A percentile compares a stretch with the other conserved stretches of the same genome.
phyloP scores from a whole-genome alignment of 352 stramenopile species.

The Phytopythium boreale region DNA sequence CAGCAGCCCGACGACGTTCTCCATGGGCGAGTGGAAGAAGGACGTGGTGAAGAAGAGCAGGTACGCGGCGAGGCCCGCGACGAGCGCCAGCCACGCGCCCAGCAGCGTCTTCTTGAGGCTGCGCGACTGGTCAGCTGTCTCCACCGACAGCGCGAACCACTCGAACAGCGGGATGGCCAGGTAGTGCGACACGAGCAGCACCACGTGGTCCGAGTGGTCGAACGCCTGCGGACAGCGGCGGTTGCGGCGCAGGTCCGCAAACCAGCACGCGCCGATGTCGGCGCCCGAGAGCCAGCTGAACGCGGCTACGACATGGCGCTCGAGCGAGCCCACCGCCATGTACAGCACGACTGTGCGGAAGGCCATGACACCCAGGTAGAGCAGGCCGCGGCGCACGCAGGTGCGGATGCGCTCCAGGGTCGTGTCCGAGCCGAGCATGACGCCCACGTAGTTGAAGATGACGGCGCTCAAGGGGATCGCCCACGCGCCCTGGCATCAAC shows the following conservation, averaged over 20 bases:
- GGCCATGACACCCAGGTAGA: constrained; percentile 64
- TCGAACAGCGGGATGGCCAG: constrained; percentile 69
- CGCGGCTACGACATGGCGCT: constrained; percentile 36
- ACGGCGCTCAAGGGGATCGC: constrained; percentile 50
- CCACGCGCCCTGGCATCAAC: constrained; percentile 44
- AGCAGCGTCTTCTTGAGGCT: constrained; percentile 53
- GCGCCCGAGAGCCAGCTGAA: constrained; percentile 25
- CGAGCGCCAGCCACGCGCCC: constrained; percentile 38
- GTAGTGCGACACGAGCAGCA: constrained; percentile 74
- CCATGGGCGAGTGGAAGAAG: constrained; percentile 65
- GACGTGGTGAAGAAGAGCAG: constrained; percentile 65
- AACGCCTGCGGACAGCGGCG: constrained; percentile 50
- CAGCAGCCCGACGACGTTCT: constrained; percentile 61
- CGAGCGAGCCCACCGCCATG: constrained; percentile 47
- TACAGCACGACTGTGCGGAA: constrained; percentile 71
- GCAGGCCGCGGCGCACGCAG: constrained; percentile 43
- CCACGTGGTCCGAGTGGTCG: constrained; percentile 79
- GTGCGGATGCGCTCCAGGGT: constrained; percentile 48
- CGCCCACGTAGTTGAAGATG: constrained; percentile 66
- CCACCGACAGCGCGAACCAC: constrained; percentile 64
- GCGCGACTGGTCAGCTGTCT: constrained; percentile 21
- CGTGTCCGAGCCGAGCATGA: constrained; percentile 55
- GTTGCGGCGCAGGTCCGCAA: constrained; percentile 47
- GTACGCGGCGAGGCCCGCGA: constrained; percentile 37
- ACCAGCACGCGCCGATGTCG: constrained; percentile 46